These are phyloP conservation scores for Bruguiera gymnorhiza DNA, from an alignment of 345 rosid species.

Conservation along the genomic window DNA sequence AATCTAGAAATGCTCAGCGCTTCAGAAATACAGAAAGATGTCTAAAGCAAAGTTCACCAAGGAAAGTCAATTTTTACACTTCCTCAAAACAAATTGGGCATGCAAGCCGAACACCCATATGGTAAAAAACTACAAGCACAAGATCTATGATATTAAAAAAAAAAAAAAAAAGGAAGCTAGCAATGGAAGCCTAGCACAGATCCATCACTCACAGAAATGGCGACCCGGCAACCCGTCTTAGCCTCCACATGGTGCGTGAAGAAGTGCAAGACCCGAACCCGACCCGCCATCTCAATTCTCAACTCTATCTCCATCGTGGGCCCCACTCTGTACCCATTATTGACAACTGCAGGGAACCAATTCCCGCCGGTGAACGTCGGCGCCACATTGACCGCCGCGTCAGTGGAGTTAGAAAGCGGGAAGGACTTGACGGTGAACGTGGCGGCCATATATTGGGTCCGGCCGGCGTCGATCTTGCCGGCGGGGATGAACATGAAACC, in stretches of 20 bases:
- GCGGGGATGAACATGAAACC: conserved; percentile 99
- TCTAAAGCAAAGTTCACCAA: not conserved
- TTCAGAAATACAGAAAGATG: not conserved
- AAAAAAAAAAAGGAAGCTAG: conserved; percentile 23
- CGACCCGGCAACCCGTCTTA: conserved; percentile 62
- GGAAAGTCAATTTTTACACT: conserved; percentile 32
- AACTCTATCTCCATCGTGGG: conserved; percentile 92
- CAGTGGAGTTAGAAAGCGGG: conserved; percentile 35
- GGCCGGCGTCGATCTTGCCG: conserved; percentile 74
- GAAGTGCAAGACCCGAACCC: conserved; percentile 74
- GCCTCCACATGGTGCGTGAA: conserved; percentile 81
- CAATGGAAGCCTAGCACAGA: conserved; percentile 87
- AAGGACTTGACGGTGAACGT: conserved; percentile 82
- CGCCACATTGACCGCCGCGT: conserved; percentile 28
- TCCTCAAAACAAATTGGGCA: conserved; percentile 13
- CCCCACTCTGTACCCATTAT: conserved; percentile 49
- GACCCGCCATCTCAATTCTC: conserved; percentile 67
- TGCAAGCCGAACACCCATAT: not conserved
- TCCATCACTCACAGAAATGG: conserved; percentile 71
- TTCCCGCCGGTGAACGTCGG: conserved; percentile 17
- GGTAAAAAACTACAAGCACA: not conserved
- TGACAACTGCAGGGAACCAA: conserved; percentile 23
- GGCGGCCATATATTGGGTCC: conserved; percentile 90
- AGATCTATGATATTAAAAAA: not conserved
- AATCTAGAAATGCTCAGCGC: conserved; percentile 3